A percentile compares a stretch with the other conserved stretches of the same genome.
Conservation (phyloP, 139 green algal genomes). For the Eudorina sp. region DNA sequence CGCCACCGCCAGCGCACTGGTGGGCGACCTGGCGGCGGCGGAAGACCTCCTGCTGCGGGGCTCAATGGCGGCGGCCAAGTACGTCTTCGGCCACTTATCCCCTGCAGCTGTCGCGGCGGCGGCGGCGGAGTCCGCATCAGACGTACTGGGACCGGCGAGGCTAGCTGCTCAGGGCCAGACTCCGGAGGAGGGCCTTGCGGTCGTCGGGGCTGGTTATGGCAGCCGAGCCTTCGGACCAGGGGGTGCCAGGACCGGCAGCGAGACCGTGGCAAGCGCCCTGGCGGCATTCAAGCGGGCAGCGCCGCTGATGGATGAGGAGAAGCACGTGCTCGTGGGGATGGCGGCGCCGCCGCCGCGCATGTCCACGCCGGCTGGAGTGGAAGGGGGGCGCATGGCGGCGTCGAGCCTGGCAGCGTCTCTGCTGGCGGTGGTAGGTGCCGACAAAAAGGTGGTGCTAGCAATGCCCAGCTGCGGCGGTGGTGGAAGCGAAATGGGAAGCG, state of each 20-base stretch:
- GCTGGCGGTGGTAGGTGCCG: background rate
- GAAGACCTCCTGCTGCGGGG: slow-evolving; percentile 39
- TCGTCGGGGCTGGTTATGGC: background rate
- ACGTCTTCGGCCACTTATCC: background rate
- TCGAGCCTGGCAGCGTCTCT: background rate
- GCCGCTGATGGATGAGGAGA: background rate
- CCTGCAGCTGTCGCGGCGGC: background rate
- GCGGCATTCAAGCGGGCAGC: background rate
- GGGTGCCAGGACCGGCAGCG: background rate
- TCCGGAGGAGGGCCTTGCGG: background rate
- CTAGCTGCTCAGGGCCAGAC: background rate
- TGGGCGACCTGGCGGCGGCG: slow-evolving; percentile 1
- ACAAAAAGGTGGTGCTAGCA: slow-evolving; percentile 30
- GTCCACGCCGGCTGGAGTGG: background rate
- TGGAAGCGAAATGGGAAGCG: background rate
- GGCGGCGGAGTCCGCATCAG: background rate
- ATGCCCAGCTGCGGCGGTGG: background rate
- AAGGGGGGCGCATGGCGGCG: too few species aligned
- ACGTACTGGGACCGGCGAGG: background rate
- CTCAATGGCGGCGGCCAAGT: background rate
- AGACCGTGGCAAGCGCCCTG: background rate
- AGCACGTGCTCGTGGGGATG: slow-evolving; percentile 29
- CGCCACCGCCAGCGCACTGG: slow-evolving; percentile 17
- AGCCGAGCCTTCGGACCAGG: background rate
- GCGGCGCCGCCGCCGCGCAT: background rate